These are phyloP conservation scores for Stenogyne calaminthoides DNA, from an alignment of 305 asterid genomes.

Conservation along the genomic window DNA sequence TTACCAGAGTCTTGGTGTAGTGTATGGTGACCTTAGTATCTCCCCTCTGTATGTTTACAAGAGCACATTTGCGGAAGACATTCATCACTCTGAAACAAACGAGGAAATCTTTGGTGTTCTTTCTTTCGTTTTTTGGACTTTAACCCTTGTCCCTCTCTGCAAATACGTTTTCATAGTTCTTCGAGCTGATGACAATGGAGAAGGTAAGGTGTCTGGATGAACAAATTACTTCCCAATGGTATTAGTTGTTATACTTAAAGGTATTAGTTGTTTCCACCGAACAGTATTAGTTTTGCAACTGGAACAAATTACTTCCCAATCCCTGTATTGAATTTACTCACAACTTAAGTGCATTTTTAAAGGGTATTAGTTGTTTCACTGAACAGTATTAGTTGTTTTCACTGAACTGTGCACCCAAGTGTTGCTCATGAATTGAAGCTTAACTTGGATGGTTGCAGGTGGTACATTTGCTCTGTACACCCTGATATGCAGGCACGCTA, in stretches of 20 bases:
- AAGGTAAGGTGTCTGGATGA: constrained; percentile 49
- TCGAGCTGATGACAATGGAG: constrained; percentile 96
- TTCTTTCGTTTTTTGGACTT: constrained; percentile 91
- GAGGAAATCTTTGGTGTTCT: constrained; percentile 95
- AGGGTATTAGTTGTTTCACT: too few species aligned
- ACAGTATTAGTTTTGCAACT: too few species aligned
- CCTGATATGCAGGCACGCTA: constrained; percentile 93
- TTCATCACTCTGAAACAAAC: constrained; percentile 89
- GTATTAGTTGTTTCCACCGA: too few species aligned
- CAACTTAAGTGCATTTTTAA: not conserved
- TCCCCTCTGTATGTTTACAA: constrained; percentile 93
- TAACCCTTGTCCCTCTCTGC: constrained; percentile 86
- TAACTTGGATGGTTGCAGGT: constrained; percentile 52
- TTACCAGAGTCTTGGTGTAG: constrained; percentile 95
- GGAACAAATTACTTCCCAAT: too few species aligned
- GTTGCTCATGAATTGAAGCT: not conserved
- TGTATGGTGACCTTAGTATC: constrained; percentile 95
- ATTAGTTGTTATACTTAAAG: too few species aligned
- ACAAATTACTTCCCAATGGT: not conserved
- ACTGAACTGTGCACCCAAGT: too few species aligned
- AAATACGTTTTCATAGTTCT: constrained; percentile 90
- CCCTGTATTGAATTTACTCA: not conserved
- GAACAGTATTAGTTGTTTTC: too few species aligned
- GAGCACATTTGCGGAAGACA: constrained; percentile 97
- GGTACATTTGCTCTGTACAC: constrained; percentile 97